A percentile compares a stretch with the other conserved stretches of the same genome.
phyloP scores from a whole-genome alignment of 192 early-diverging fungal species.

The Entophlyctis luteolus region DNA sequence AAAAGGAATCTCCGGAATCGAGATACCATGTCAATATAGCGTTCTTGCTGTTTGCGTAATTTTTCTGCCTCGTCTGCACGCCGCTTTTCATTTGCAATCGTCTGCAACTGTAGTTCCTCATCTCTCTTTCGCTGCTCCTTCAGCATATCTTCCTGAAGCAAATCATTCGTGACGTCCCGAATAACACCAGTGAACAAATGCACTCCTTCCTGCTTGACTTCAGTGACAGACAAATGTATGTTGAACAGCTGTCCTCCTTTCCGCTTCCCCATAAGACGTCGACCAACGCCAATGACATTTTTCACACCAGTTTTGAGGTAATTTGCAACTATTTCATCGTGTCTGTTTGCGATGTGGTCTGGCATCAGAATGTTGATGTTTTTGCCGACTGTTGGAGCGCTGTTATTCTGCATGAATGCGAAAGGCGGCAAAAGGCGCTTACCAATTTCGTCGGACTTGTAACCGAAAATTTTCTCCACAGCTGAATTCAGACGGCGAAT shows the following conservation, averaged over 20 bases:
- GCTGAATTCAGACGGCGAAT: conserved; percentile 36
- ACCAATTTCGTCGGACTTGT: conserved; percentile 13
- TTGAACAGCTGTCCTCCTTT: conserved; percentile 36
- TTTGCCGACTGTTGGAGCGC: conserved; percentile 30
- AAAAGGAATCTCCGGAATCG: too few species aligned
- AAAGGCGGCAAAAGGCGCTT: not conserved
- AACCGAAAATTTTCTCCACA: conserved; percentile 37
- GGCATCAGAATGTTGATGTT: conserved; percentile 38
- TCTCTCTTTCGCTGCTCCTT: not conserved
- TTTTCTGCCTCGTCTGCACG: too few species aligned
- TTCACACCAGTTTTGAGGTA: conserved; percentile 29
- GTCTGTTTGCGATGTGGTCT: conserved; percentile 11
- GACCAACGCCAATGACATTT: conserved; percentile 26
- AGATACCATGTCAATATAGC: not conserved
- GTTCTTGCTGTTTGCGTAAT: not conserved
- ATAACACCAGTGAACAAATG: conserved; percentile 48
- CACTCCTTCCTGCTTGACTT: conserved; percentile 29
- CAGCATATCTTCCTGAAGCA: not conserved
- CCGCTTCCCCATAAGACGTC: conserved; percentile 20
- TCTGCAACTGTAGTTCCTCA: not conserved
- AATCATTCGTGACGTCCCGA: conserved; percentile 38
- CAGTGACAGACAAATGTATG: conserved; percentile 33
- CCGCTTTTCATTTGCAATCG: not conserved
- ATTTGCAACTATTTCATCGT: conserved; percentile 27
- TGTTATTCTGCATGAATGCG: conserved; percentile 18